A percentile compares a stretch with the other conserved stretches of the same genome.
Evolutionary conservation across 2,329 filamentous ascomycete genomes (phyloP).

Genomic region (Ascochyta fabae): DNA sequence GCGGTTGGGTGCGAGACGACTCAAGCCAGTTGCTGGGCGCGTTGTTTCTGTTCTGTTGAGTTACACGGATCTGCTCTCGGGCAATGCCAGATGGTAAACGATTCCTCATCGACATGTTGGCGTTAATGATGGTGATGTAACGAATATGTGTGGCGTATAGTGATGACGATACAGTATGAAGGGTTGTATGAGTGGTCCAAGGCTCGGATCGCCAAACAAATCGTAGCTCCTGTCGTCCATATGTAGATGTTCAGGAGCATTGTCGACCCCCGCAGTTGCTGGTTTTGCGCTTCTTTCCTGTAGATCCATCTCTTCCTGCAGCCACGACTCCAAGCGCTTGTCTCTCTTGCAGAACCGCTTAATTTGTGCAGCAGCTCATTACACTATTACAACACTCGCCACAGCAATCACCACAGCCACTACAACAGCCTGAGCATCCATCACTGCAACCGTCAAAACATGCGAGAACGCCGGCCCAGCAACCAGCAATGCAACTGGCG

Average conservation of each 20-base stretch:
- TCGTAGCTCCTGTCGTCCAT: not conserved
- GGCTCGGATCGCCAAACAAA: not conserved
- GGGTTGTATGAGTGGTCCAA: not conserved
- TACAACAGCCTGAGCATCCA: conserved; percentile 8
- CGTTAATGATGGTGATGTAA: not conserved
- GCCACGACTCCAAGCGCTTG: not conserved
- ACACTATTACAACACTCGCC: conserved; percentile 13
- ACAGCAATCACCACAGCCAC: conserved; percentile 11
- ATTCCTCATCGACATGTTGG: not conserved
- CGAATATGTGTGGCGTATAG: not conserved
- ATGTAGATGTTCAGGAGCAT: not conserved
- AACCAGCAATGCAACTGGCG: conserved; percentile 18
- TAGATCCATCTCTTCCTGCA: not conserved
- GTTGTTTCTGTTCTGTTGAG: not conserved
- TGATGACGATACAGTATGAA: not conserved
- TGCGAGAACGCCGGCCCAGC: conserved; percentile 17
- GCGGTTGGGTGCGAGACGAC: not conserved
- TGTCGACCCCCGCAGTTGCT: too few relatives aligned
- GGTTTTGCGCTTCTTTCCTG: not conserved
- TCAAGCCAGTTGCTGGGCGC: not conserved
- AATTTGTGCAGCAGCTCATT: conserved; percentile 5
- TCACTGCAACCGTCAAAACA: conserved; percentile 15
- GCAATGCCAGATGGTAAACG: not conserved
- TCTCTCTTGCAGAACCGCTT: not conserved
- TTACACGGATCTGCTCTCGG: not conserved